A percentile compares a stretch with the other conserved stretches of the same genome.
phyloP scores from a whole-genome alignment of 495 filamentous ascomycete species.

The Geoglossum glabrum region DNA sequence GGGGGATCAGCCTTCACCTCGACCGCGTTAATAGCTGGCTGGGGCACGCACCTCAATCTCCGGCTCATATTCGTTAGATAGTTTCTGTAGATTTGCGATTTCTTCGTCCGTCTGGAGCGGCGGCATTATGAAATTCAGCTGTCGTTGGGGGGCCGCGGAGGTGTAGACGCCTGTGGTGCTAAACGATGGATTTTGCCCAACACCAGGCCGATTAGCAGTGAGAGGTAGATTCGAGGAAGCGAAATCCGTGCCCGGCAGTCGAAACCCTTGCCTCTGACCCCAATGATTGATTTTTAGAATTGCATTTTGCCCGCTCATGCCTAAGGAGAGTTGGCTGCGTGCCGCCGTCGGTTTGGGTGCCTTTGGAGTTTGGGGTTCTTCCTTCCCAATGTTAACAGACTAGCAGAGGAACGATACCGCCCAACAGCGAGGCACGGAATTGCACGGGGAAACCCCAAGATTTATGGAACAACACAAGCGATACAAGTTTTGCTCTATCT shows the following conservation, averaged over 20 bases:
- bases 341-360: not conserved
- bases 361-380: not conserved
- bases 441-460: slow-evolving; percentile 1
- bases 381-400: not conserved
- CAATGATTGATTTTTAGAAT: not conserved
- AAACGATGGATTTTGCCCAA: slow-evolving; percentile 1
- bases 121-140: slow-evolving; percentile 9
- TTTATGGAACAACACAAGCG: not conserved
- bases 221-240: not conserved
- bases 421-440: not conserved
- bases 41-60: slow-evolving; percentile 18
- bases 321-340: not conserved
- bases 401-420: not conserved
- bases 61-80: slow-evolving; percentile 22
- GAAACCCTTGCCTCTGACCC: slow-evolving; percentile 1
- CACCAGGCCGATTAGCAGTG: not conserved
- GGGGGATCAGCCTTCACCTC: not conserved
- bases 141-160: slow-evolving; percentile 7
- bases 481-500: not conserved
- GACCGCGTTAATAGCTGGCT: not conserved
- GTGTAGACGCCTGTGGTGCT: slow-evolving; percentile 7
- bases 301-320: slow-evolving; percentile 1
- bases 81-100: slow-evolving; percentile 23
- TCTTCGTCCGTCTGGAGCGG: slow-evolving; percentile 18
- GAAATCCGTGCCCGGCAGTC: not conserved